Base-by-base conservation (phyloP, 169 alveolate genomes). In the Babesia microti region DNA sequence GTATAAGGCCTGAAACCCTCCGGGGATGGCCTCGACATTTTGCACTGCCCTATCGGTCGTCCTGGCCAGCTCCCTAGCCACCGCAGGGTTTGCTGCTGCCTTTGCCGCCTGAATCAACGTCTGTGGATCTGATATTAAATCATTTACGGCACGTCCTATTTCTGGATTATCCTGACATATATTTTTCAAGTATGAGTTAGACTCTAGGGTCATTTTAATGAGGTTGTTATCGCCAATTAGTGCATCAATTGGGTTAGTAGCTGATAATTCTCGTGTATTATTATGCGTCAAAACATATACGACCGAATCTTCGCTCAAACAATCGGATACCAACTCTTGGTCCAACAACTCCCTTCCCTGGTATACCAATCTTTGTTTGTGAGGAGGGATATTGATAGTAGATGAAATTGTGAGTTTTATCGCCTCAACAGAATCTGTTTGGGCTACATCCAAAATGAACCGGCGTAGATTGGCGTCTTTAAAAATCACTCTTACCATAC, bases 21-120 rank as follows among this genome's bases (percentile, higher is more conserved):
- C 86, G 0, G 86, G 86, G 34, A 76, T 40, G n/a, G 86, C 81
- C 58, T 76, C 86, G 17, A 76, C 70, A 37, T 76, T 76, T 28
- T 82, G 58, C 65, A 74, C 65, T 6, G 86, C 86, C 7, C 81
- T 67, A 50, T 76, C 86, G 7, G 86, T 76, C 59, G 69, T 74
- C 23, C 79, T 50, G 48, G 79, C 79, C 14, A 76, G 51, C 54
- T 76, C 86, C 72, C 54, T 76, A 44, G 79, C 79, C 45, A 76
- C 59, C 21, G 71, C 69, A 4, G 86, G 86, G 56, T 76, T 76
- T 14, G 69, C 46, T 30, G 79, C 79, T 36, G 79, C 76, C 28
- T 69, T 71, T 43, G 66, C 41, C 1, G 78, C 79, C 55, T 69
- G 83, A 36, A 55, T 50, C 74, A 76, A 66, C 0, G 73, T 28